Evolutionary conservation across 441 rosid genomes (phyloP).

Genomic region (Euphorbia celastroides): DNA sequence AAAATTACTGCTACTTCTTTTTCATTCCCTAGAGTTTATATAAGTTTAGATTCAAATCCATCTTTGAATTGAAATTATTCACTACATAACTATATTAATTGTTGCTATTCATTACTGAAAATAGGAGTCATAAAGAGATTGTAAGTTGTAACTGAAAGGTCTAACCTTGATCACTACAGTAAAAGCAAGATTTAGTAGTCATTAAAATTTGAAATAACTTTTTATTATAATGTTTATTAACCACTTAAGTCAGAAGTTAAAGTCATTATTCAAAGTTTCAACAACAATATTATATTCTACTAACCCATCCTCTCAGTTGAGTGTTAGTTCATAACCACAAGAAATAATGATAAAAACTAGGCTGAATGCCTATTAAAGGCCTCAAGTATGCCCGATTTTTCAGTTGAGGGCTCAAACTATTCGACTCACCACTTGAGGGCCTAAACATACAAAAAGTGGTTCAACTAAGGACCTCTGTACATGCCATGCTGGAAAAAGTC

Average conservation of each 20-base stretch:
- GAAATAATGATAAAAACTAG: no score
- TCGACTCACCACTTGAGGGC: no score
- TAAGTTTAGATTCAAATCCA: background rate
- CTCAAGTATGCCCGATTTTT: no score
- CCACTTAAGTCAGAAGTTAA: background rate
- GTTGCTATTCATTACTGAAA: slow-evolving; percentile 9
- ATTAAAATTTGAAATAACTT: no score
- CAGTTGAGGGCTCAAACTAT: no score
- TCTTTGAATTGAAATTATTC: background rate
- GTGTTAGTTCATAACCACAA: no score
- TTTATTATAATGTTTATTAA: no score
- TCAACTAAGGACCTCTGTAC: no score
- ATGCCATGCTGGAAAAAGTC: no score
- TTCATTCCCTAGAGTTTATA: slow-evolving; percentile 13
- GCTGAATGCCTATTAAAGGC: no score
- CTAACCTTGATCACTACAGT: background rate
- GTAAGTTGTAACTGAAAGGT: background rate
- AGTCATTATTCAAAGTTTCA: background rate
- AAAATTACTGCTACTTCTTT: background rate
- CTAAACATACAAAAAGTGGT: no score
- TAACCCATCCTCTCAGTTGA: no score
- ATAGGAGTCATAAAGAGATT: background rate
- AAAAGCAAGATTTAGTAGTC: background rate
- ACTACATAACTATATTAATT: background rate
- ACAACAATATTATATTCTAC: background rate